Evolutionary conservation across 2,329 filamentous ascomycete genomes (phyloP), one percentile per base, ranked within the genome.

Genomic region (Xylaria sp.): DNA sequence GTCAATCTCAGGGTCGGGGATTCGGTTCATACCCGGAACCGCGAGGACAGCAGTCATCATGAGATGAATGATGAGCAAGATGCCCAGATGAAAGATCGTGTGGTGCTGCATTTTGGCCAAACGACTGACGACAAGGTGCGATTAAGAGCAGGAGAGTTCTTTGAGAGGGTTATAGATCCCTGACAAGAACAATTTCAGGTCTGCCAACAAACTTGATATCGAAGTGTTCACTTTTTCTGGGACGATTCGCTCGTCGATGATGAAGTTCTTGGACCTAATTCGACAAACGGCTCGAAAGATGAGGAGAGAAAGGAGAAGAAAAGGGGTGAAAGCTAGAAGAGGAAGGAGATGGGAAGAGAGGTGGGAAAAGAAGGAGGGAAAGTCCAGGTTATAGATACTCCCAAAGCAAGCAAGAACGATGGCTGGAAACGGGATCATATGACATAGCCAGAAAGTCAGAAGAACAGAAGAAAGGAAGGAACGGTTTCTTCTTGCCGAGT

Each of bases 21-120:
- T 18, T 8, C 51, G 7, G 52, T 53, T 49, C 35, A 11, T 4
- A 35, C 49, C 23, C 8, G 55, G 60, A 2, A 54, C 51, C 5
- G 60, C 53, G 19, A 64, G 50, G 51, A 58, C 30, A 18, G 42
- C 23, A 46, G 23, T 13, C 16, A 55, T 11, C 13, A 50, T 55
- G 44, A 57, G 16, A 2, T 10, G 44, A 10, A 37, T 23, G 30
- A 48, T 6, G 48, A 59, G 54, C 47, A 59, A n/a, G 35, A 48
- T 19, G 44, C 62, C 30, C 51, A 60, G 37, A 16, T 9, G 54
- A 54, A 18, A 44, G 6, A 57, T 18, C 9, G 37, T 60, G 19
- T 35, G 13, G 2, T 59, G 47, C 48, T 51, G 44, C 62, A 63
- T 63, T 37, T 52, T 50, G 18, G 18, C 3, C 23, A 11, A 49